Evolutionary conservation across 2,329 filamentous ascomycete genomes (phyloP), one percentile per base, ranked within the genome.

Genomic region (Leptographium flavum): DNA sequence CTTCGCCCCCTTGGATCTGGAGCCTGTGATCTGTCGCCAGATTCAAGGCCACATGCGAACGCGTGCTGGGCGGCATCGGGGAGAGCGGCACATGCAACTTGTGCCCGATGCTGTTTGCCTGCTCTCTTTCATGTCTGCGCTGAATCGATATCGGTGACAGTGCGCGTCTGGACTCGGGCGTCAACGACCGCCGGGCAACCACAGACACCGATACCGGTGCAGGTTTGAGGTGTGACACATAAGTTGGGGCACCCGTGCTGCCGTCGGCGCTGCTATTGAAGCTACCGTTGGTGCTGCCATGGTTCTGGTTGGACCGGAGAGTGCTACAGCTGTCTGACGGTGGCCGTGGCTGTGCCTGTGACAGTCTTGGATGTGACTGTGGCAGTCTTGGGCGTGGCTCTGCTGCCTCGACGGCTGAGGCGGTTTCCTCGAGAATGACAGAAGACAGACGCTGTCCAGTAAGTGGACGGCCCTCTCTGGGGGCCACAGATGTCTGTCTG

Each of bases 311-410:
- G 3, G 39, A 10, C 1, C 47, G 49, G 5, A 49, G 46, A 2
- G 47, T 49, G 49, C 49, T 49, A 33, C 47, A 49, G 44, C 39
- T 49, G 39, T 42, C 33, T 25, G 8, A 45, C 13, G 9, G 44
- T 17, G 32, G n/a, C n/a, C n/a, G n/a, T n/a, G n/a, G n/a, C n/a
- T n/a, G n/a, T n/a, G n/a, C n/a, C n/a, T n/a, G n/a, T n/a, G n/a
- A n/a, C n/a, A n/a, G n/a, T n/a, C n/a, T n/a, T n/a, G n/a, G n/a
- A n/a, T n/a, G n/a, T n/a, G n/a, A n/a, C n/a, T n/a, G n/a, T n/a
- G n/a, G n/a, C n/a, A 28, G 27, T 9, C 27, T 3, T 28, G 27
- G 27, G 27, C 27, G 8, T 7, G 27, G 27, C 5, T 28, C 13
- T 3, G 31, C 39, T 31, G 40, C 9, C 32, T 41, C 10, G 22